phyloP scores from a whole-genome alignment of 768 basidiomycete genomes.

The Auriculariales sp. region DNA sequence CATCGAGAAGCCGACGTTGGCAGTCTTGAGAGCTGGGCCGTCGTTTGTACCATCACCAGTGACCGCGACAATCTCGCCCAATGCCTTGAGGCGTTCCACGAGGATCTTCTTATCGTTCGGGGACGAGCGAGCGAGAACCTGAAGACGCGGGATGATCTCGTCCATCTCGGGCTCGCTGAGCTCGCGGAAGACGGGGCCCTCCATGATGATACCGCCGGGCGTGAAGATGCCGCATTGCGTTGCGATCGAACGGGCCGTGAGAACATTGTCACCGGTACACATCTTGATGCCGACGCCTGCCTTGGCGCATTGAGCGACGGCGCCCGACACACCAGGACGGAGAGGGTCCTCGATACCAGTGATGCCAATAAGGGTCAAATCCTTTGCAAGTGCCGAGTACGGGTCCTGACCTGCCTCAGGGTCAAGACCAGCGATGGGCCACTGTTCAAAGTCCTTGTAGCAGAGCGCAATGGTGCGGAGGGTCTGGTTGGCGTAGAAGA shows the following conservation, averaged over 20 bases:
- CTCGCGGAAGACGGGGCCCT: conserved; percentile 84
- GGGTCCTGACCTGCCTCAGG: conserved; percentile 36
- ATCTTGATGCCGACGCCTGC: conserved; percentile 94
- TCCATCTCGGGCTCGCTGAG: conserved; percentile 55
- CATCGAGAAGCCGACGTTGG: conserved; percentile 95
- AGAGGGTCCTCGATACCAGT: conserved; percentile 95
- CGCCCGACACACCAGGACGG: conserved; percentile 75
- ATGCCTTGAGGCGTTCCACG: conserved; percentile 71
- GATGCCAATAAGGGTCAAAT: conserved; percentile 78
- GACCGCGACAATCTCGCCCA: conserved; percentile 87
- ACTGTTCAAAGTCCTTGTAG: conserved; percentile 72
- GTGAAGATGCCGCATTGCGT: conserved; percentile 92
- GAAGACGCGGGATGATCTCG: conserved; percentile 79
- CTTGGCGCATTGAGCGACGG: conserved; percentile 71
- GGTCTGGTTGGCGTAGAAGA: conserved; percentile 94
- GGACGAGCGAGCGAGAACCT: conserved; percentile 93
- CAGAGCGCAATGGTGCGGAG: conserved; percentile 90
- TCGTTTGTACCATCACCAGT: conserved; percentile 99
- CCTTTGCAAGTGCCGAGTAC: conserved; percentile 50
- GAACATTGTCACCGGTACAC: conserved; percentile 96
- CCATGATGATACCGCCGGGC: conserved; percentile 91
- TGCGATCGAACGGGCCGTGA: conserved; percentile 93
- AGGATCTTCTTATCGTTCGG: conserved; percentile 94
- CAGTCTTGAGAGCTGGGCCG: conserved; percentile 88
- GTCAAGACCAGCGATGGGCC: conserved; percentile 54